phyloP scores from a whole-genome alignment of 2,329 filamentous ascomycete species.

The Talaromyces marneffei region DNA sequence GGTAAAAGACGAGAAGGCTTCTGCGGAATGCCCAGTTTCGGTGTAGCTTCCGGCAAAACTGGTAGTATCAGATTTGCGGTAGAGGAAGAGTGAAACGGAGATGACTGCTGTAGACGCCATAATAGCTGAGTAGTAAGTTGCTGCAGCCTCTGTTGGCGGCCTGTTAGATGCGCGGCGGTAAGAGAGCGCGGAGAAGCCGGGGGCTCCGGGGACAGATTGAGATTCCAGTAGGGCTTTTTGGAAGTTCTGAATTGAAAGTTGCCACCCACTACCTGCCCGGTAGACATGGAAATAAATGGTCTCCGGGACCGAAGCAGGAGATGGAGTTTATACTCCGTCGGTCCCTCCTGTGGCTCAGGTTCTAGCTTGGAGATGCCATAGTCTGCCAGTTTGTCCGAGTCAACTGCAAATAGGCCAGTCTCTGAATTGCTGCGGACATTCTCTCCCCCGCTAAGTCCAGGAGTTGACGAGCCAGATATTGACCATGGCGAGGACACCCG shows the following conservation, averaged over 20 bases:
- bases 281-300: slow-evolving; percentile 66
- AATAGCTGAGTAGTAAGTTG: slow-evolving; percentile 91
- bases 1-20: slow-evolving; percentile 55
- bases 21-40: slow-evolving; percentile 52
- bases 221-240: slow-evolving; percentile 26
- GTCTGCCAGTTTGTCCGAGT: slow-evolving; percentile 42
- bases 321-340: slow-evolving; percentile 95
- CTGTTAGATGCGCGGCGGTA: slow-evolving; percentile 55
- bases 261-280: slow-evolving; percentile 49
- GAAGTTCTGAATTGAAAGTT: slow-evolving; percentile 43
- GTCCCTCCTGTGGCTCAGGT: slow-evolving; percentile 87
- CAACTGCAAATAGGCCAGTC: slow-evolving; percentile 36
- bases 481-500: slow-evolving; percentile 89
- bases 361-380: slow-evolving; percentile 70
- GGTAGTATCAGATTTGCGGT: slow-evolving; percentile 70
- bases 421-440: slow-evolving; percentile 26
- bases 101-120: slow-evolving; percentile 93
- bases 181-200: slow-evolving; percentile 21
- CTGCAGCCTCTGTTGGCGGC: slow-evolving; percentile 75
- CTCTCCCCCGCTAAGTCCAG: slow-evolving; percentile 24
- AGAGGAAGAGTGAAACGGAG: slow-evolving; percentile 78
- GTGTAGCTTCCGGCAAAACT: slow-evolving; percentile 59
- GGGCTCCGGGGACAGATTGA: slow-evolving; percentile 19
- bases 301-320: slow-evolving; percentile 73
- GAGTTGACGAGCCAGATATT: slow-evolving; percentile 46